Evolutionary conservation across 2,329 filamentous ascomycete species (phyloP).

Genomic region (Aspergillus awamori): DNA sequence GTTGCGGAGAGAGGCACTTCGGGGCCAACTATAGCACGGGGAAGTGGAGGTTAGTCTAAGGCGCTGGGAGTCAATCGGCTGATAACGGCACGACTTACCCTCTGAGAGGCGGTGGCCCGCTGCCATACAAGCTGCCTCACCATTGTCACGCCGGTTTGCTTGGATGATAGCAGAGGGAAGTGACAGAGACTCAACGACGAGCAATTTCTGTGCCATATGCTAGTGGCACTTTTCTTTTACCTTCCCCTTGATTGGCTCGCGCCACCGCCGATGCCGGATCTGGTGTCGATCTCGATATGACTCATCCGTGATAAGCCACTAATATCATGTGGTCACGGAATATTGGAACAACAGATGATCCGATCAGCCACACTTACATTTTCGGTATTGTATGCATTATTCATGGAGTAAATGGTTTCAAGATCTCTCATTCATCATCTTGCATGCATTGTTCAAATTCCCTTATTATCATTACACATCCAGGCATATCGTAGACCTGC

Average conservation of each 20-base stretch:
- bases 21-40: slow-evolving; percentile 32
- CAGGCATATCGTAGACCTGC: too few relatives aligned
- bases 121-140: slow-evolving; percentile 46
- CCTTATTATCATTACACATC: too few relatives aligned
- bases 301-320: not conserved
- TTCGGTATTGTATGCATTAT: too few relatives aligned
- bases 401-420: not conserved
- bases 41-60: slow-evolving; percentile 12
- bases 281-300: not conserved
- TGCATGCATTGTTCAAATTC: too few relatives aligned
- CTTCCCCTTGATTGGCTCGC: slow-evolving; percentile 16
- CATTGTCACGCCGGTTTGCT: slow-evolving; percentile 30
- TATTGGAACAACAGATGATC: too few relatives aligned
- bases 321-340: not conserved
- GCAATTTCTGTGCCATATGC: slow-evolving; percentile 13
- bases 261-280: slow-evolving; percentile 10
- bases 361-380: too few relatives aligned
- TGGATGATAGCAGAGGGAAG: slow-evolving; percentile 18
- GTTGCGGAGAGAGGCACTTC: slow-evolving; percentile 37
- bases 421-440: not conserved
- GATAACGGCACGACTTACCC: slow-evolving; percentile 32
- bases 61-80: not conserved
- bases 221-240: slow-evolving; percentile 15
- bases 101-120: slow-evolving; percentile 40
- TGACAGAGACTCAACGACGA: slow-evolving; percentile 8